Evolutionary conservation across 225 moss, liverwort and hornwort genomes (phyloP).

Genomic region (Pseudoscleropodium purum): DNA sequence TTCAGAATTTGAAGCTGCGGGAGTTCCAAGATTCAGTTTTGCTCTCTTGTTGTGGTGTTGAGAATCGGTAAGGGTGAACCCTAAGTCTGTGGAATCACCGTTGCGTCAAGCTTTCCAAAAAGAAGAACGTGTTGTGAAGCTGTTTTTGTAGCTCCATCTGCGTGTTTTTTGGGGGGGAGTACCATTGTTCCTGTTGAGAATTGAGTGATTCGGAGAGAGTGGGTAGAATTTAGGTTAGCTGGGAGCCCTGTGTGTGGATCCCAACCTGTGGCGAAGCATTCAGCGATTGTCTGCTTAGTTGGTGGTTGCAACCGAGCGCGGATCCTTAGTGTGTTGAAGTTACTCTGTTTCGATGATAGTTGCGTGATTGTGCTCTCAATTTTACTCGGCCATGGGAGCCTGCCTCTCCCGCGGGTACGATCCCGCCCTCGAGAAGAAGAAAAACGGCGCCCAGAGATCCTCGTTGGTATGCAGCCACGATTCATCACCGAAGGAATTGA

Average conservation of each 20-base stretch:
- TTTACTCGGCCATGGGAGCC: constrained; percentile 18
- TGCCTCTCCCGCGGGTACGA: constrained; percentile 18
- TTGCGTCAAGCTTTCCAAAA: not conserved
- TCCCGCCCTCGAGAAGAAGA: not conserved
- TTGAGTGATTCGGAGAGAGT: not conserved
- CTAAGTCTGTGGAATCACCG: not conserved
- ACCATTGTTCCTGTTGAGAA: not conserved
- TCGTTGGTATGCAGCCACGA: not conserved
- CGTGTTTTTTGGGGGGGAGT: not conserved
- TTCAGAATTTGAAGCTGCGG: not conserved
- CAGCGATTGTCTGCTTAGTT: not conserved
- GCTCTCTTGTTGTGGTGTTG: not conserved
- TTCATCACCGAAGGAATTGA: constrained; percentile 9
- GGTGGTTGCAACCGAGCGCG: not conserved
- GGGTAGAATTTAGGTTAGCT: not conserved
- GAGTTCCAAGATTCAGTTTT: not conserved
- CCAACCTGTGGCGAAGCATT: not conserved
- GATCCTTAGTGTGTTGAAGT: not conserved
- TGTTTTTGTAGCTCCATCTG: not conserved
- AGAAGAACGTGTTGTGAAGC: not conserved
- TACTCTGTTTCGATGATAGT: not conserved
- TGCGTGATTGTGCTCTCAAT: not conserved
- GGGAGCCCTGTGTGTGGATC: not conserved
- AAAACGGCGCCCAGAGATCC: not conserved
- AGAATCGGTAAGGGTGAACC: not conserved